A percentile compares a stretch with the other conserved stretches of the same genome.
Conservation (phyloP, 176 grass and related monocot species). For the sorghum (Sorghum bicolor) region DNA sequence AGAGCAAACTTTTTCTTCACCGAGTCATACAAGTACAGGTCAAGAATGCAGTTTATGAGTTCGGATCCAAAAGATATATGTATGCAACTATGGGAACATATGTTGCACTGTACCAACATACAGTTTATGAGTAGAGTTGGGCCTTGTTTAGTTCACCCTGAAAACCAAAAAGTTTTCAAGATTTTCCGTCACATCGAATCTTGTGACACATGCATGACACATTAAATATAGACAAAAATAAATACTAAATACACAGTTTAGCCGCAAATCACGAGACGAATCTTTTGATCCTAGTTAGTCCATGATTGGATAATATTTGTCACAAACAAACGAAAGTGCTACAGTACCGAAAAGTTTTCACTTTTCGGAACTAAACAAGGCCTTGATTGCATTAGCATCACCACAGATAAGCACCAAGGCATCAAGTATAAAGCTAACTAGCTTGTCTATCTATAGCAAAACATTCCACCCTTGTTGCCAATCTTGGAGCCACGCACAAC, state of each 20-base stretch:
- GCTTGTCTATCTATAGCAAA: not conserved
- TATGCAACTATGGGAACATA: not conserved
- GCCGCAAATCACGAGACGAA: too few species aligned
- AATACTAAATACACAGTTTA: too few species aligned
- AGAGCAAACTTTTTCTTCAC: not conserved
- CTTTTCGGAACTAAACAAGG: too few species aligned
- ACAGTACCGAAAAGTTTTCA: too few species aligned
- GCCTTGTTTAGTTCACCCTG: too few species aligned
- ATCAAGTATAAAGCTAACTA: not conserved
- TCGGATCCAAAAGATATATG: not conserved
- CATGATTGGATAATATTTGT: too few species aligned
- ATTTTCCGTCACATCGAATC: too few species aligned
- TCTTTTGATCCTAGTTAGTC: too few species aligned
- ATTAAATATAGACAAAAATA: too few species aligned
- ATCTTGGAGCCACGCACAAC: not conserved
- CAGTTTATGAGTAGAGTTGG: not conserved
- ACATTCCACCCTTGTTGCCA: not conserved
- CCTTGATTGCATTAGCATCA: not conserved
- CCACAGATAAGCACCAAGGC: not conserved
- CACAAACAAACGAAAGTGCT: too few species aligned
- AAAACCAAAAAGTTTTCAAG: too few species aligned
- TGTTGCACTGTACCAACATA: not conserved
- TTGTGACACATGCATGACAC: too few species aligned
- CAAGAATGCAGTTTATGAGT: not conserved
- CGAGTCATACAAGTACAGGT: not conserved